Evolutionary conservation across 495 filamentous ascomycete genomes (phyloP), one percentile per base, ranked within the genome.

Genomic region (Tuber magnatum): DNA sequence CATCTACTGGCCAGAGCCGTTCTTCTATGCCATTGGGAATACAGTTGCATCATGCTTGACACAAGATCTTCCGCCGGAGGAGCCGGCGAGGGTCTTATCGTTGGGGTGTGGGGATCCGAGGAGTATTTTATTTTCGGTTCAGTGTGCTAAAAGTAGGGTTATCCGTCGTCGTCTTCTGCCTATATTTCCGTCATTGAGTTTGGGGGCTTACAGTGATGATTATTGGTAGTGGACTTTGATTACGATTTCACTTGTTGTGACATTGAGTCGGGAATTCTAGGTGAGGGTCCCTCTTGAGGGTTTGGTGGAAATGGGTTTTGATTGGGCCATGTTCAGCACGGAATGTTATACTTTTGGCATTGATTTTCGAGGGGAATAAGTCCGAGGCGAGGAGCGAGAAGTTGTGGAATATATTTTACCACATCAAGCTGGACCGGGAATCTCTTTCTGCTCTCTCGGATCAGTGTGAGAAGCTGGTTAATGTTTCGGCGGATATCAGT

Each of bases 351-450:
- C 74, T 88, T 0, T 81, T 87, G 51, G 85, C 85, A 14, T 78
- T 88, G 3, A 76, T 88, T 56, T 72, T 86, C 6, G 86, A 87
- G 42, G 74, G 84, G 43, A 70, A 75, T 28, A 80, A 40, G 38
- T 44, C 77, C 9, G 78, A 65, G 12, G 72, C 76, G 16, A 76
- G 82, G 20, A 24, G 68, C 41, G 73, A 76, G 2, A 68, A 75
- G 38, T 81, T 88, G 16, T 90, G 87, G 88, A 84, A 86, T 48
- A 85, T 89, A 73, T 90, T 86, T 76, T 89, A 89, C 75, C 83
- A 89, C 77, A 68, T 87, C 39, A 85, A 84, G 71, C 79, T 90
- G 9, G 83, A 86, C 74, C 72, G 83, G 1, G 46, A 81, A 69
- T 81, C 85, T 40, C 71, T 84, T 22, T 42, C 79, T 8, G 69